Percentiles rank a stretch among this genome's conserved stretches.
Conservation (phyloP, 2,329 filamentous ascomycete species). For the Helminthosporium solani region DNA sequence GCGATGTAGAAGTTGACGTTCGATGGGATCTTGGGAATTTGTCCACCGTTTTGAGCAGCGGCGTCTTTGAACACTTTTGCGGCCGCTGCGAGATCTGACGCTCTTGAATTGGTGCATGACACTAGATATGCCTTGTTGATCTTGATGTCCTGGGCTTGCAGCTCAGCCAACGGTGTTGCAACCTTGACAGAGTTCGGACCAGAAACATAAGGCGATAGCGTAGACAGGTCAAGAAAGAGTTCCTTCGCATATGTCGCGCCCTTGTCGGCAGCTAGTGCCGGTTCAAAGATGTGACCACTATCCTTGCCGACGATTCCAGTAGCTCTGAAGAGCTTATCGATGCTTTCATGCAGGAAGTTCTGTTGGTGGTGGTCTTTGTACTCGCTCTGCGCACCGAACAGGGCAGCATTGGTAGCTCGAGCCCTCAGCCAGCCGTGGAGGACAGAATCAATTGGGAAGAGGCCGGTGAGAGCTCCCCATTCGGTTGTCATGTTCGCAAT, state of each 20-base stretch:
- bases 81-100: constrained; percentile 78
- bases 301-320: constrained; percentile 41
- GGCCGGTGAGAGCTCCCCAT: constrained; percentile 70
- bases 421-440: constrained; percentile 72
- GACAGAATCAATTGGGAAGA: constrained; percentile 78
- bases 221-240: constrained; percentile 78
- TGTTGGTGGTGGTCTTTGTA: constrained; percentile 52
- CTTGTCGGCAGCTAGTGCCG: constrained; percentile 68
- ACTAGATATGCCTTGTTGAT: constrained; percentile 85
- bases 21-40: constrained; percentile 67
- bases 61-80: constrained; percentile 84
- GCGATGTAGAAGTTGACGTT: constrained; percentile 87
- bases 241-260: constrained; percentile 81
- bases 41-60: constrained; percentile 58
- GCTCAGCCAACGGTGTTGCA: constrained; percentile 71
- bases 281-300: constrained; percentile 46
- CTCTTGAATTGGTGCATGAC: constrained; percentile 83
- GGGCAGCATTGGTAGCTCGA: constrained; percentile 72
- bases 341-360: constrained; percentile 69
- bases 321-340: constrained; percentile 66
- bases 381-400: constrained; percentile 51
- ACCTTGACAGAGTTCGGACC: constrained; percentile 92
- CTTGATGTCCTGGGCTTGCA: constrained; percentile 72
- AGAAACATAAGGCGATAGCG: constrained; percentile 78
- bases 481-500: constrained; percentile 82